Conservation (phyloP, 108 stramenopile species). For the Fistulifera pelliculosa region DNA sequence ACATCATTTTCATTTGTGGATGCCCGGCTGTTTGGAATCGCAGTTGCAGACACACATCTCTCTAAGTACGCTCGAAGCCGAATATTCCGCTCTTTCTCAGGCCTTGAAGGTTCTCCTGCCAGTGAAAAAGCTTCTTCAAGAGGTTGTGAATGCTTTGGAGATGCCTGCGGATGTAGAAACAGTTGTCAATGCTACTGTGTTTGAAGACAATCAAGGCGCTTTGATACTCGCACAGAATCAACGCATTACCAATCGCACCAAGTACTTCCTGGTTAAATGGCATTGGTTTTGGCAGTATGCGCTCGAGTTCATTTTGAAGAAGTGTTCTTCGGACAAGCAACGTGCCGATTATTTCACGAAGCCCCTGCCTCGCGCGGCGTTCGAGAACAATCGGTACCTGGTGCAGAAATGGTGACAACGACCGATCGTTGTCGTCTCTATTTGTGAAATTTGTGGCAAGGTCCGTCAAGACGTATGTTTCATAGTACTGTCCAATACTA, state of each 20-base stretch:
- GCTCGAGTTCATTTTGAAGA: constrained; percentile 5
- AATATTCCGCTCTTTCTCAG: constrained; percentile 25
- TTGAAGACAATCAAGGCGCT: constrained; percentile 31
- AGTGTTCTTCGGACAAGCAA: constrained; percentile 12
- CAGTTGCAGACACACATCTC: constrained; percentile 29
- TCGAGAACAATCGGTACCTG: constrained; percentile 10
- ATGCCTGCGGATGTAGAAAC: neutral
- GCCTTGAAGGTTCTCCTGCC: constrained; percentile 25
- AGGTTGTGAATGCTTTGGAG: constrained; percentile 3
- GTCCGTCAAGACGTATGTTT: neutral
- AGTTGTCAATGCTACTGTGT: constrained; percentile 11
- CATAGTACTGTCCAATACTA: neutral
- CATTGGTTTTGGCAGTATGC: constrained; percentile 17
- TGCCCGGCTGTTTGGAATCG: constrained; percentile 40
- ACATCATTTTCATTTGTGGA: constrained; percentile 19
- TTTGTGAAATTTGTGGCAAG: neutral
- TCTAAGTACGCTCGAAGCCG: constrained; percentile 33
- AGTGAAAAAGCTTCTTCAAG: constrained; percentile 12
- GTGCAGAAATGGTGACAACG: constrained; percentile 21
- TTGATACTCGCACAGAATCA: constrained; percentile 2
- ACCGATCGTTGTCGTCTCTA: neutral
- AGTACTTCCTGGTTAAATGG: constrained; percentile 27
- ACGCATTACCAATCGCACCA: constrained; percentile 11
- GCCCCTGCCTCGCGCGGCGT: constrained; percentile 8
- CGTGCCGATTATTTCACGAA: constrained; percentile 36